Evolutionary conservation across 495 filamentous ascomycete species (phyloP).

Genomic region (Articulospora tetracladia): DNA sequence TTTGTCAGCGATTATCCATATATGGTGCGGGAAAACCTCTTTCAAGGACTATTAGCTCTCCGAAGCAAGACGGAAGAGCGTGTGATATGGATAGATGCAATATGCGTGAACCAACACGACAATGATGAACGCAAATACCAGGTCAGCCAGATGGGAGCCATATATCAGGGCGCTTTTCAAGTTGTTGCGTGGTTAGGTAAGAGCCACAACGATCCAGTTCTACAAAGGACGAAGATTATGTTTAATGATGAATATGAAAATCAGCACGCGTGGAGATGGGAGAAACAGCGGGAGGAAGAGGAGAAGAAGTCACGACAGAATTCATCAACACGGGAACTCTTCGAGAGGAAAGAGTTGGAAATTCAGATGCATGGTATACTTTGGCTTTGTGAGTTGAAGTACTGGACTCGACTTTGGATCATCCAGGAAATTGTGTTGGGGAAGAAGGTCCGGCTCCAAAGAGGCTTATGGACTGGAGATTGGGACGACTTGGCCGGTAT

Average conservation of each 20-base stretch:
- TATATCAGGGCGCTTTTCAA: neutral
- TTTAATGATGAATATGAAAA: neutral
- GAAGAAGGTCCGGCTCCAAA: too few species aligned
- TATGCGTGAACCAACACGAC: constrained; percentile 5
- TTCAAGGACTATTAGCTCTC: neutral
- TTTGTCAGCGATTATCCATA: neutral
- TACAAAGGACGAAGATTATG: neutral
- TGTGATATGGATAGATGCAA: constrained; percentile 1
- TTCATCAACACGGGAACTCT: too few species aligned
- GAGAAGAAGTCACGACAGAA: too few species aligned
- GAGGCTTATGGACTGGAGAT: too few species aligned
- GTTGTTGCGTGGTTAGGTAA: constrained; percentile 1
- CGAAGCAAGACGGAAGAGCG: neutral
- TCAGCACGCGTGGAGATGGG: neutral
- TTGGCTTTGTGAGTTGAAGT: neutral
- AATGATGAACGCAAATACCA: constrained; percentile 8
- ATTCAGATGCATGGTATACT: neutral
- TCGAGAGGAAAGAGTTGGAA: neutral
- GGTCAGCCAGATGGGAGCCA: constrained; percentile 2
- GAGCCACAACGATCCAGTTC: neutral
- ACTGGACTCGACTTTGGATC: constrained; percentile 1
- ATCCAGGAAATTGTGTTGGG: constrained; percentile 1
- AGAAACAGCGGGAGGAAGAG: neutral
- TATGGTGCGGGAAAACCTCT: neutral
- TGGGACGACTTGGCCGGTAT: too few species aligned